Percentiles rank a stretch among this genome's conserved stretches.
These are phyloP conservation scores for Tardiomyces digboiensis DNA, from an alignment of 1,139 yeast species.

Conservation along the genomic window DNA sequence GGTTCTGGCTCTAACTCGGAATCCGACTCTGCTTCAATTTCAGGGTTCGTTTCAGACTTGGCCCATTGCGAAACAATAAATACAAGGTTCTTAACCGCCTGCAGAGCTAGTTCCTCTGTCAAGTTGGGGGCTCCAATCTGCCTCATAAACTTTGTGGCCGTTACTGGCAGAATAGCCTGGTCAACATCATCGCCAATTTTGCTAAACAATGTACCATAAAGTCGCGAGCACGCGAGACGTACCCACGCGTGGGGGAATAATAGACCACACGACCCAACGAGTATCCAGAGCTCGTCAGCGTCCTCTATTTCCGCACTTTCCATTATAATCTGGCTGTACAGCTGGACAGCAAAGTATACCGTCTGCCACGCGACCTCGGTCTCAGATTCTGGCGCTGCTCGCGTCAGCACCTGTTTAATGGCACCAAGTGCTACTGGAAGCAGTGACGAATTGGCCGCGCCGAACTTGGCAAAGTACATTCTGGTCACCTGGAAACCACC, in stretches of 20 bases:
- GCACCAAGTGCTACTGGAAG: not conserved
- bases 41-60: constrained; percentile 16
- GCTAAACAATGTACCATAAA: constrained; percentile 29
- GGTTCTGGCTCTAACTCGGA: constrained; percentile 17
- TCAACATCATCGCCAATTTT: constrained; percentile 16
- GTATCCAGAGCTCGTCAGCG: constrained; percentile 38
- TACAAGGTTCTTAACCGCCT: constrained; percentile 60
- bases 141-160: constrained; percentile 60
- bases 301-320: constrained; percentile 10
- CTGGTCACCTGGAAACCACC: constrained; percentile 76
- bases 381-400: constrained; percentile 2
- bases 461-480: constrained; percentile 19
- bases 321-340: constrained; percentile 32
- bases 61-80: constrained; percentile 59
- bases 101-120: constrained; percentile 53
- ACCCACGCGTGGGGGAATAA: constrained; percentile 93
- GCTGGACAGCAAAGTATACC: constrained; percentile 55
- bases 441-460: not conserved
- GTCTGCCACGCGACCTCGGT: constrained; percentile 53
- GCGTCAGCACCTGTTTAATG: not conserved
- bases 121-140: constrained; percentile 76
- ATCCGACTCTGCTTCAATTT: constrained; percentile 26
- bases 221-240: constrained; percentile 57
- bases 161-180: constrained; percentile 28
- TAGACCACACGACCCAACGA: constrained; percentile 40